Base-by-base conservation (phyloP, 495 filamentous ascomycete species). In the Penicillium malachiteum region DNA sequence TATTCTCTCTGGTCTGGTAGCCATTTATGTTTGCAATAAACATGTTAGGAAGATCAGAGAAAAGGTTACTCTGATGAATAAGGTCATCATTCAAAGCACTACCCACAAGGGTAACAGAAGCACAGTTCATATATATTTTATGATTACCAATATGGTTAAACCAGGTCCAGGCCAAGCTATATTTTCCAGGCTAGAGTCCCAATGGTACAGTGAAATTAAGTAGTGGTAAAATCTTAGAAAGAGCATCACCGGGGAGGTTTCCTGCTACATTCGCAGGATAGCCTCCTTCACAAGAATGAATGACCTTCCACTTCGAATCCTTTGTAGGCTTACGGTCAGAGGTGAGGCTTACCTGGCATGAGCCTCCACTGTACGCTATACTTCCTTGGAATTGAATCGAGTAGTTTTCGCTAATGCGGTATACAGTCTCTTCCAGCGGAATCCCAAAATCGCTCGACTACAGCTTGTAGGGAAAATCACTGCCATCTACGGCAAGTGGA, bases 61-160 rank as follows among this genome's bases (percentile, higher is more conserved):
- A 21, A 17, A 17, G 34, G 66, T 71, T 50, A 60, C 48, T 26
- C 59, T 41, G 67, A 72, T 41, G 16, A n/a, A n/a, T 35, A 35
- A 41, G 17, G 56, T 17, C 53, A 44, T n/a, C 67, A 55, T 59
- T 71, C 70, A 57, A 60, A 26, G 69, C 52, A 42, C 79, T 84
- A 9, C 77, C 79, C 0, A 65, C 62, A 57, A 94, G 75, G 5
- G 77, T 81, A 50, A 92, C 76, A 1, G 85, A 80, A 7, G 85
- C 87, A 56, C 90, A 96, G 79, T 91, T 89, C 90, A 94, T 94
- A 76, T 95, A 96, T 81, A 94, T 89, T 68, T 96, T 90, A 40
- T 88, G 82, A 73, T 89, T 88, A 45, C 90, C 89, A 55, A 91
- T 68, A 53, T 81, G 83, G 78, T 96, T 96, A 74, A 92, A 85